phyloP scores from a whole-genome alignment of 495 filamentous ascomycete genomes.

The Hypoxylon subgilvum region DNA sequence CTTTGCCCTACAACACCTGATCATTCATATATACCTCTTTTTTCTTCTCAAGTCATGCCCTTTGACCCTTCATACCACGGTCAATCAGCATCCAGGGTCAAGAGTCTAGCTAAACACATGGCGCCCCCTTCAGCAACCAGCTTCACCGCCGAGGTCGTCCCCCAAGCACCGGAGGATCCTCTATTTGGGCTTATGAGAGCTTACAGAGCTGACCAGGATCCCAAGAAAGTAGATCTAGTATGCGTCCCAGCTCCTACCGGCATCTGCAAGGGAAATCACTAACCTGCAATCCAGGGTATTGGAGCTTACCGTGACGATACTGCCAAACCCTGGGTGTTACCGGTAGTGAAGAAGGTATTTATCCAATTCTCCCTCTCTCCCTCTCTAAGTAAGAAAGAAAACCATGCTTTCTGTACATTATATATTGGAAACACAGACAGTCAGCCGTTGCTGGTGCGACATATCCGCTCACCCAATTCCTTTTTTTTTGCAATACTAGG shows the following conservation, averaged over 20 bases:
- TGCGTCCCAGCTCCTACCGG: constrained; percentile 7
- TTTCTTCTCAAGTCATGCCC: constrained; percentile 41
- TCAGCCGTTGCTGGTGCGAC: constrained; percentile 7
- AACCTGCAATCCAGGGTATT: constrained; percentile 65
- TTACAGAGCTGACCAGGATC: constrained; percentile 79
- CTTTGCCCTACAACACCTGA: constrained; percentile 17
- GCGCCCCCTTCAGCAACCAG: constrained; percentile 59
- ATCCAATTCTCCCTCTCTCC: too few species aligned
- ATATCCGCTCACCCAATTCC: constrained; percentile 31
- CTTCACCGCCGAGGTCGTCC: constrained; percentile 79
- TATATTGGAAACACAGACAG: too few species aligned
- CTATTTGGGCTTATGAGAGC: constrained; percentile 93
- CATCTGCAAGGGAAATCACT: constrained; percentile 1
- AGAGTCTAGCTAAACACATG: constrained; percentile 42
- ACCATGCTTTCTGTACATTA: constrained; percentile 4
- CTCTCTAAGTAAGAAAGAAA: too few species aligned
- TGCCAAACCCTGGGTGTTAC: constrained; percentile 97
- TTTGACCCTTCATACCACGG: constrained; percentile 36
- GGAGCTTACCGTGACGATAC: constrained; percentile 95
- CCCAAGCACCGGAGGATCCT: constrained; percentile 92
- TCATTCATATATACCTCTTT: constrained; percentile 22
- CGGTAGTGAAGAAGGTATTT: constrained; percentile 93
- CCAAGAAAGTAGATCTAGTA: constrained; percentile 88
- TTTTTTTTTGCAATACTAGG: constrained; percentile 59
- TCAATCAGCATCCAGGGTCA: constrained; percentile 39